phyloP scores from a whole-genome alignment of 176 grass and related monocot genomes.

The Eleusine indica region DNA sequence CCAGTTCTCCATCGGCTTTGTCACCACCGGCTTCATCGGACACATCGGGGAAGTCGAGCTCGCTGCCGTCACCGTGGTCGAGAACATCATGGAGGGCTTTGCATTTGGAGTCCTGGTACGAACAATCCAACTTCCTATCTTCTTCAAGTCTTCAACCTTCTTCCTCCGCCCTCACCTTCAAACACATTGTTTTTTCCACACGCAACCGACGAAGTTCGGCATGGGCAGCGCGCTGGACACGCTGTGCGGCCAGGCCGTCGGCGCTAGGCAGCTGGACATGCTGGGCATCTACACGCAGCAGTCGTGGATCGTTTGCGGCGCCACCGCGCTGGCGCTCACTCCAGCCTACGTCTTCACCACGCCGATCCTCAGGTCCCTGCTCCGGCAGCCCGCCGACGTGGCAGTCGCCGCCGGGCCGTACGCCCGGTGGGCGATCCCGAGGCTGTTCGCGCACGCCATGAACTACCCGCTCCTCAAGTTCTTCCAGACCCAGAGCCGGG shows the following conservation, averaged over 20 bases:
- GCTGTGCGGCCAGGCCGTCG: conserved; percentile 63
- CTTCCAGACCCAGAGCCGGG: conserved; percentile 61
- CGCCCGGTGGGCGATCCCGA: conserved; percentile 48
- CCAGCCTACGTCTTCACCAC: conserved; percentile 49
- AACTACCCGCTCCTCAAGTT: conserved; percentile 71
- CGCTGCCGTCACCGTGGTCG: conserved; percentile 61
- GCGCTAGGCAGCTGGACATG: conserved; percentile 43
- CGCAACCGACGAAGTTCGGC: conserved; percentile 37
- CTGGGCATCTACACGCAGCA: conserved; percentile 60
- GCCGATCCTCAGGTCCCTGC: conserved; percentile 43
- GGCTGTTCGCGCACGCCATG: conserved; percentile 52
- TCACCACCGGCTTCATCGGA: conserved; percentile 63
- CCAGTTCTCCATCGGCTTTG: conserved; percentile 70
- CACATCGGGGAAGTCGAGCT: conserved; percentile 67
- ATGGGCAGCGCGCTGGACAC: conserved; percentile 73
- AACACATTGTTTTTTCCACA: no score
- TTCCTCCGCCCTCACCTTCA: not conserved
- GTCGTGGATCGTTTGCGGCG: conserved; percentile 59
- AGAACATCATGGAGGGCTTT: conserved; percentile 58
- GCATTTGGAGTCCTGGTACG: conserved; percentile 52
- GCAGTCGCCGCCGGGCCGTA: conserved; percentile 40
- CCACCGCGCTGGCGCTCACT: conserved; percentile 34
- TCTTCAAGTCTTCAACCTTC: not conserved
- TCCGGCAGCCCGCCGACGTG: conserved; percentile 40
- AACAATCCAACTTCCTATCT: no score